Percentiles rank a stretch among this genome's conserved stretches.
phyloP scores from a whole-genome alignment of 1,139 yeast species.

The Sugiyamaella sp. region DNA sequence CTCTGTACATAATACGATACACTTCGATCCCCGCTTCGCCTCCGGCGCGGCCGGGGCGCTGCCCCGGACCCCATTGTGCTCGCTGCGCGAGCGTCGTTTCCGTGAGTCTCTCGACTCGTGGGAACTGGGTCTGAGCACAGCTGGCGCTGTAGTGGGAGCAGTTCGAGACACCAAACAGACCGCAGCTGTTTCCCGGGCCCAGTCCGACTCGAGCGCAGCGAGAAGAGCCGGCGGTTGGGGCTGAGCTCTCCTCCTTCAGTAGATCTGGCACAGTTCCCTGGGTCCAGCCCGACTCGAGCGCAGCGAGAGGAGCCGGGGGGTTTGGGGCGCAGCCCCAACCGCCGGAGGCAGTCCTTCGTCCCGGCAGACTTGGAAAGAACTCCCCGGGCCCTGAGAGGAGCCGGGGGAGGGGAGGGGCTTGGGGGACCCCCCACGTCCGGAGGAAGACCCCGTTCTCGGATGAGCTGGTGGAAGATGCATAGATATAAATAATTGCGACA shows the following conservation, averaged over 20 bases:
- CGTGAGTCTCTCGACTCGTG: slow-evolving; percentile 1
- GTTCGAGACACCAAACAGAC: no score
- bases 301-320: background rate
- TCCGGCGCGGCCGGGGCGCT: slow-evolving; percentile 3
- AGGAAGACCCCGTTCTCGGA: no score
- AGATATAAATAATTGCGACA: background rate
- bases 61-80: slow-evolving; percentile 6
- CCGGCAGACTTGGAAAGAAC: no score
- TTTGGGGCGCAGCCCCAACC: slow-evolving; percentile 1
- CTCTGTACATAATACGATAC: slow-evolving; percentile 13
- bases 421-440: no score
- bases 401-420: background rate
- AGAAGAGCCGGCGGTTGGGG: background rate
- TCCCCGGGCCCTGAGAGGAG: background rate
- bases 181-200: no score
- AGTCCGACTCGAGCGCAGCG: background rate
- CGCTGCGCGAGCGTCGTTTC: no score
- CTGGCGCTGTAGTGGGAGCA: background rate
- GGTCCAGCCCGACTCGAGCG: background rate
- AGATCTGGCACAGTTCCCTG: no score
- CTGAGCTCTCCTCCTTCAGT: no score
- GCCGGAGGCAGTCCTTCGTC: background rate
- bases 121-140: background rate
- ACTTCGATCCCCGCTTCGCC: background rate
- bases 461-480: background rate